Conservation (phyloP, 768 basidiomycete genomes). For the Suillus placidus region DNA sequence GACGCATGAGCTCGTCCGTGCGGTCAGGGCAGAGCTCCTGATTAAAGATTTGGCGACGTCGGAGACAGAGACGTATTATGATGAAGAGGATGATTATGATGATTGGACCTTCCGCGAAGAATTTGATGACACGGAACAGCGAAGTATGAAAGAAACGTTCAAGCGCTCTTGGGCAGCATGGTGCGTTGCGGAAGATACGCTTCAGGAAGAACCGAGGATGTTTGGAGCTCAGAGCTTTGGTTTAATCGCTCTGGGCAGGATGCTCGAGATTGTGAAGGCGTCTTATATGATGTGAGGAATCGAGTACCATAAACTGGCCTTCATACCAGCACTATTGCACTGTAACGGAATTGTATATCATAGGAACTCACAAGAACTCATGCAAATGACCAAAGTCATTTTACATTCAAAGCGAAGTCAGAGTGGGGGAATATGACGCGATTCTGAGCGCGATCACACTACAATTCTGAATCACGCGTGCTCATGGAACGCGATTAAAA, state of each 20-base stretch:
- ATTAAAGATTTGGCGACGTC: constrained; percentile 12
- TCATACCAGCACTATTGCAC: background rate
- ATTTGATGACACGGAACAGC: constrained; percentile 29
- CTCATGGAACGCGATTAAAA: background rate
- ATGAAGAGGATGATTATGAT: constrained; percentile 31
- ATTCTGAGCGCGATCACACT: background rate
- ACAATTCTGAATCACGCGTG: background rate
- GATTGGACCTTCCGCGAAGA: constrained; percentile 22
- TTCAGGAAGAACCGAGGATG: constrained; percentile 25
- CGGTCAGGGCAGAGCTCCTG: constrained; percentile 38
- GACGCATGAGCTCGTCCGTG: constrained; percentile 43
- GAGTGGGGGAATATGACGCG: background rate
- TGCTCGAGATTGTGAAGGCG: constrained; percentile 45
- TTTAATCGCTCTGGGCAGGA: constrained; percentile 44
- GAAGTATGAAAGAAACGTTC: constrained; percentile 34
- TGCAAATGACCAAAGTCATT: background rate
- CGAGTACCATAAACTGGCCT: background rate
- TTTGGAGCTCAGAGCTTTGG: constrained; percentile 52
- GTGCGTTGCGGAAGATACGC: constrained; percentile 38
- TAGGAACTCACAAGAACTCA: background rate
- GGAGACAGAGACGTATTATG: constrained; percentile 18
- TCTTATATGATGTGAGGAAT: constrained; percentile 7
- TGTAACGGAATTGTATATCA: background rate
- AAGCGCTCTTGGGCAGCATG: constrained; percentile 49
- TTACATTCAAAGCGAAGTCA: background rate